Base-by-base conservation (phyloP, 2,329 filamentous ascomycete species). In the Aspergillus eucalypticola region DNA sequence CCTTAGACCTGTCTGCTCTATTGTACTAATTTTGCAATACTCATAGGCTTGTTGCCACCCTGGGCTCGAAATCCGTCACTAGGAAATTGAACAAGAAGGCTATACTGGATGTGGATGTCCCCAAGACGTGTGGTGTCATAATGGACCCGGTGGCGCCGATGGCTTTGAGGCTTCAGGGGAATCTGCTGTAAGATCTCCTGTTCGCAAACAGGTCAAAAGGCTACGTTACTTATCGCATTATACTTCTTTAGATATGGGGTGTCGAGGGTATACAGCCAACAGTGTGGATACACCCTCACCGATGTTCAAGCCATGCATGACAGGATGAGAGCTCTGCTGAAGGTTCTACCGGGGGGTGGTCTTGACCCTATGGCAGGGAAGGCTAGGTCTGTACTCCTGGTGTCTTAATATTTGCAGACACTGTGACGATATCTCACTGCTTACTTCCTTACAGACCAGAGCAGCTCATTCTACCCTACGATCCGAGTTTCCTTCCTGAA, bases 51-150 rank as follows among this genome's bases (percentile, higher is more conserved):
- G 88, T 96, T 44, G 95, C 95, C 44, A 99, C 94, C 0, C 84
- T 96, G 2, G 92, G 92, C 17, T 83, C 86, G 4, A 90, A 87
- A 65, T 90, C 88, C 0, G 84, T 79, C 55, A 82, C 89, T 39
- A 90, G 87, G 67, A 92, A 88, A 69, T 81, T 99, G 67, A 91
- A 88, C 7, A 87, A 90, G 52, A 96, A 95, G 74, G 89, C 91
- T 8, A 96, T 99, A 60, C 86, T 94, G 60, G 87, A 91, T 15
- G 95, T 99, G 66, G 85, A 98, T 69, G 88, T 99, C 25, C 83
- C 87, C 38, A 92, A 90, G 71, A 93, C 95, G 59, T 97, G 94
- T 75, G 84, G 89, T 64, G 95, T 89, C n/a, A 96, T 99, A 72
- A 86, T 91, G 39, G 84, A 91, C 59, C 92, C 90, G 68, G 90